Base-by-base conservation (phyloP, 169 alveolate genomes). In the Cryptosporidium baileyi region DNA sequence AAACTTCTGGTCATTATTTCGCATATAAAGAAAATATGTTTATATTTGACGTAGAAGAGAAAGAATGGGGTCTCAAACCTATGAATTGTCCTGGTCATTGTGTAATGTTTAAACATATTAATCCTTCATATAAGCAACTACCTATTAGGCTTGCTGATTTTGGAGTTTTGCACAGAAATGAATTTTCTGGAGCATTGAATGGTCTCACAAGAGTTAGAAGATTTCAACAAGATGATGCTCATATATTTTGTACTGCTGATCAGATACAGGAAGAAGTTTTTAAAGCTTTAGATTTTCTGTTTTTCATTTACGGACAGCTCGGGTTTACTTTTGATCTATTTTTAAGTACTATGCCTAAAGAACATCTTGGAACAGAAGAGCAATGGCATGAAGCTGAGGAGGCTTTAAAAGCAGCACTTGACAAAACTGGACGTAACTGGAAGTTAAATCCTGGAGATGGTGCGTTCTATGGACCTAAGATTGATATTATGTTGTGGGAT, bases 31-130 rank as follows among this genome's bases (percentile, higher is more conserved):
- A 93, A 49, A 90, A 90, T 85, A 93, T 95, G 97, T 97, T 94
- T 80, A 67, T 95, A 79, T 92, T 97, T 91, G 96, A 94, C 47
- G 97, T 95, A 34, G 99, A 97, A 80, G 95, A 94, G 63, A 94
- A 96, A 88, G 99, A 97, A 90, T 96, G 97, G 96, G 99, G 99
- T 45, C 93, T 98, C 91, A 98, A 98, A 93, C 99, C 99, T 40
- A 98, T 98, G 99, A 98, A 98, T 91, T 98, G 99, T 89, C 99
- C 99, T 1, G 99, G 99, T 3, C 99, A 98, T 89, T 97, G 98
- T 89, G 62, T 91, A 54, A 94, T 97, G 96, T 97, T 95, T 89
- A 96, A 94, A 80, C 97, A 94, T 80, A 80, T 94, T 30, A 90
- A 91, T 32, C 94, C 97, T 34, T 94, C 99, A 13, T 98, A 97